A percentile compares a stretch with the other conserved stretches of the same genome.
Conservation (phyloP, 2,329 filamentous ascomycete species). For the Colletotrichum liaoningense region DNA sequence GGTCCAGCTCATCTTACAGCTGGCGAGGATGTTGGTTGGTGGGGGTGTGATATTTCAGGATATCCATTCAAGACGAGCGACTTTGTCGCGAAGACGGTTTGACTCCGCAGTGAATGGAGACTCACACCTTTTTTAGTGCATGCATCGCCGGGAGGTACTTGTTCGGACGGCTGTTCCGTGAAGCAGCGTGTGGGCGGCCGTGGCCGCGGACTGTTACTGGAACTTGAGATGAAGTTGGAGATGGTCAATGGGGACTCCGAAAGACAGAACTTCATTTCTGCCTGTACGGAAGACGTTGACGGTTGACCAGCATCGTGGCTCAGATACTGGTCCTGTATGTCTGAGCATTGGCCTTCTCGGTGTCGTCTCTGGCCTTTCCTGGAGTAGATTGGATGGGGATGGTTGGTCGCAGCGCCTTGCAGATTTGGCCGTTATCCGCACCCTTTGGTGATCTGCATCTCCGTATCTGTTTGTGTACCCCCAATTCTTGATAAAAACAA, state of each 20-base stretch:
- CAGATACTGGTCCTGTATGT: background rate
- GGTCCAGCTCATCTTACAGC: conserved; percentile 30
- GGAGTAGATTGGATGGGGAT: background rate
- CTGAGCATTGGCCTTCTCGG: background rate
- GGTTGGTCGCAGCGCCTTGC: conserved; percentile 2
- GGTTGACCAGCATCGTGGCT: background rate
- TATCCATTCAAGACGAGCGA: conserved; percentile 22
- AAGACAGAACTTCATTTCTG: conserved; percentile 3
- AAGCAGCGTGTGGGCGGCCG: conserved; percentile 2
- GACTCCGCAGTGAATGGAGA: conserved; percentile 28
- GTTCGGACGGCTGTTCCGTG: conserved; percentile 6
- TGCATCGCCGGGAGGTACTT: conserved; percentile 5
- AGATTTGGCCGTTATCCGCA: conserved; percentile 4
- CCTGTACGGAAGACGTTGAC: background rate
- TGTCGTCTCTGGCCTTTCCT: background rate
- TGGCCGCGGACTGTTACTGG: background rate
- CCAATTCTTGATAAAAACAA: conserved; percentile 6
- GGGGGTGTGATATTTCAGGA: conserved; percentile 32
- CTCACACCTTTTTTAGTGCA: conserved; percentile 29
- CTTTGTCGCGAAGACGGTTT: conserved; percentile 12
- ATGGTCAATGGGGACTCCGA: background rate
- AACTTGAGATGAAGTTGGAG: background rate
- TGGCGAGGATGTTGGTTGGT: conserved; percentile 27
- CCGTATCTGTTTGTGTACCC: background rate
- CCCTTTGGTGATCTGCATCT: conserved; percentile 10